Evolutionary conservation across 306 rosid genomes (phyloP), one percentile per base, ranked within the genome.

Genomic region (Acacia confusa): DNA sequence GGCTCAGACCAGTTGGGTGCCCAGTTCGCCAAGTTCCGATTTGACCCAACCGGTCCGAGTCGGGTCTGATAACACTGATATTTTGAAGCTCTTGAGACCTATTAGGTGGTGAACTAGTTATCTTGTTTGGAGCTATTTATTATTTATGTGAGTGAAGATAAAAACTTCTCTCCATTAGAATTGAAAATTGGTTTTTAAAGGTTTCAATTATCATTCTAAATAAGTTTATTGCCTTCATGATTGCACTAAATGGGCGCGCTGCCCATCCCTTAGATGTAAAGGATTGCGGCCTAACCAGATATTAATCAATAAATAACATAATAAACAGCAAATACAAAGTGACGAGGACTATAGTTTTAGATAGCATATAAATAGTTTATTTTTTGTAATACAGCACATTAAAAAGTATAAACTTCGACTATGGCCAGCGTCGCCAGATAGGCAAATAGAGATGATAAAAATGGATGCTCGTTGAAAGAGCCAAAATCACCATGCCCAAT

Each of bases 91-190:
- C 4, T 32, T 32, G 34, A 32, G 4, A 3, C 34, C 34, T 32
- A 32, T 3, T 32, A 32, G 34, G 34, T 32, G 34, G 34, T 32
- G 2, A 32, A 32, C 34, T 32, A 2, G 34, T 32, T 3, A 2
- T 3, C 3, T 32, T 32, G 34, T 32, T 32, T 34, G 38, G 38
- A 34, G 38, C 7, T 34, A 34, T 34, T 34, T 34, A 34, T 34
- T 34, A 34, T 34, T 34, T 34, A 34, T 4, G 38, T 0, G 3
- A 32, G 34, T 32, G 0, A 32, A 32, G 34, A 2, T 32, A 4
- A 34, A 34, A 5, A 0, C 1, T 34, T 0, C 4, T 0, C 4
- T 34, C 0, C 0, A 34, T 34, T 7, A 36, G 0, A 0, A 36
- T 34, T 34, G 1, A 34, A 34, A 34, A 34, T 0, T 0, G 5